These are phyloP conservation scores for Gnomoniopsis sp. DNA, from an alignment of 2,329 filamentous ascomycete genomes.

Conservation along the genomic window DNA sequence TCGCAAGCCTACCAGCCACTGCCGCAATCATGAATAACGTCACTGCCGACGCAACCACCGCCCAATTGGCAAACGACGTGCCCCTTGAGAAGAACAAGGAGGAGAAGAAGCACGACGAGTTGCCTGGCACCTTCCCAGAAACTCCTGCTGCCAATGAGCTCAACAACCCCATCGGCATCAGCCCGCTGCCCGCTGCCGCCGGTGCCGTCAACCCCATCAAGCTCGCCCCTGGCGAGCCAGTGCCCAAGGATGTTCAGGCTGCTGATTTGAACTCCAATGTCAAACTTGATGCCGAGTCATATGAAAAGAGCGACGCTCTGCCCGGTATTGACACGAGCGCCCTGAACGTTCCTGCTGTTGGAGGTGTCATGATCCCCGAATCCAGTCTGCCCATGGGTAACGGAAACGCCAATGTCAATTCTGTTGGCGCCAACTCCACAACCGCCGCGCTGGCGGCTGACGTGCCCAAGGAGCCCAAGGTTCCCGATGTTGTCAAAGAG, in stretches of 20 bases:
- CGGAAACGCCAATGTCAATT: conserved; percentile 47
- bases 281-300: conserved; percentile 78
- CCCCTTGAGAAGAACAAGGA: conserved; percentile 51
- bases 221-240: conserved; percentile 74
- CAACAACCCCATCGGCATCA: conserved; percentile 53
- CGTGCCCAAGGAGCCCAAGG: conserved; percentile 57
- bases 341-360: conserved; percentile 49
- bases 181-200: conserved; percentile 59
- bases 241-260: conserved; percentile 66
- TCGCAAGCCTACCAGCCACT: conserved; percentile 42
- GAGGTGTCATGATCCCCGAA: conserved; percentile 71
- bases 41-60: conserved; percentile 67
- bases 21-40: conserved; percentile 58
- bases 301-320: conserved; percentile 72
- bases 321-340: conserved; percentile 42
- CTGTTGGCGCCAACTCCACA: conserved; percentile 54
- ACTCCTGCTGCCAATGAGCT: conserved; percentile 56
- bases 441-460: conserved; percentile 67
- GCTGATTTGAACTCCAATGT: conserved; percentile 71
- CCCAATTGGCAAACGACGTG: conserved; percentile 60
- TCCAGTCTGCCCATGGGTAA: conserved; percentile 68
- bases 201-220: conserved; percentile 75
- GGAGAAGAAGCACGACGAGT: conserved; percentile 24
- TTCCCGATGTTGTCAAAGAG: conserved; percentile 65
- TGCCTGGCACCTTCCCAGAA: conserved; percentile 69